Evolutionary conservation across 1,284 basidiomycete species (phyloP), one percentile per base, ranked within the genome.

Genomic region (Sphaerobolus stellatus): DNA sequence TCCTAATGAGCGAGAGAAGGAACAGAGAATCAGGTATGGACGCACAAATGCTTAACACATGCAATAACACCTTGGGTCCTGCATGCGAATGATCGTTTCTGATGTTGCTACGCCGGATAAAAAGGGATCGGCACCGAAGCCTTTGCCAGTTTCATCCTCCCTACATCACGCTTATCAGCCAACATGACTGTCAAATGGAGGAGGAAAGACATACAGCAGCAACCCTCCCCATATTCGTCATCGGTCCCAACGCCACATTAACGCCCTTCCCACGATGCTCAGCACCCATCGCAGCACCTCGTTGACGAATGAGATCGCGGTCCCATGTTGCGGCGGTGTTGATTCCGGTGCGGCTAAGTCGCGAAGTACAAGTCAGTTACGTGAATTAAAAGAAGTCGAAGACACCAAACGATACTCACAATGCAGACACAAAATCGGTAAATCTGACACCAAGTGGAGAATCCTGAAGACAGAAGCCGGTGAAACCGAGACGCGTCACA

Each of bases 121-220:
- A 72, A 84, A 93, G 0, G 90, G 89, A 65, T 90, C 86, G 16
- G 78, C 84, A 45, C 89, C 86, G 59, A 90, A 92, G 7, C 88
- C 89, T 74, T 94, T 91, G 89, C 89, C 94, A 68, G 90, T 92
- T 9, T 27, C n/a, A n/a, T n/a, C n/a, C n/a, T n/a, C n/a, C n/a
- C n/a, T n/a, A n/a, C n/a, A n/a, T n/a, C n/a, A n/a, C n/a, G n/a
- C n/a, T n/a, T n/a, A n/a, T n/a, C 92, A 74, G 1, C 92, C 92
- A 3, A 79, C 83, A 60, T 78, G 73, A 63, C 71, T 16, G 68
- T 68, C 6, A 70, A 18, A 20, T 51, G 30, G 1, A 9, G 6
- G 22, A 14, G 22, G 5, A 25, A 29, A 20, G 7, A n/a, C 41
- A 20, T 3, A 79, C 84, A 60, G 79, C 73, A 1, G 83, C 78